Base-by-base conservation (phyloP, 441 rosid genomes). In the Pelargonium fulgidum region DNA sequence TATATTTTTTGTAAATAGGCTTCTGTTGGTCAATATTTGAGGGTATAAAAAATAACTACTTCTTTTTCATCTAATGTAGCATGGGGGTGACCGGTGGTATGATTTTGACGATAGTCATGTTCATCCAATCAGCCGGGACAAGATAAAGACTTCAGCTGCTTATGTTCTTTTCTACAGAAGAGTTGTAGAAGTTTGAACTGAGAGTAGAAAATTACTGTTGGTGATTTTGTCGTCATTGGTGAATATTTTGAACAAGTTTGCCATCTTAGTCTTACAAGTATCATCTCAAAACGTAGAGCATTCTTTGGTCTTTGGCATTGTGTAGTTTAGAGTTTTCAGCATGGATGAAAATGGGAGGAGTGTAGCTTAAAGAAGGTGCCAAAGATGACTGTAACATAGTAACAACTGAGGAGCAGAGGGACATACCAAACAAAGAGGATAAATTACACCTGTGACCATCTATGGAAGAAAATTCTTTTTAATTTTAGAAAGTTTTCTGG, bases 121-220 rank as follows among this genome's bases (percentile, higher is more conserved):
- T 72, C 67, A 68, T 76, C 85, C 86, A 20, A 84, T 92, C 69
- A 66, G 85, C 79, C 84, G 75, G 80, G 96, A 95, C 75, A 95
- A 87, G 82, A 89, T 92, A 75, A 95, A 89, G 83, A 85, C 93
- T 66, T 87, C 96, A 0, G 97, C 99, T 69, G 99, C 98, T 26
- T 95, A 92, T 76, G 97, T 92, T 81, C 89, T 95, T 62, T 95
- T 92, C 84, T 89, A 90, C 84, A 85, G 90, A 89, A 94, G 98
- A 80, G 85, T 89, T 61, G 77, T 78, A 17, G 92, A 83, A 67
- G 79, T 33, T 65, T 82, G 76, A 79, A 44, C 50, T 58, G 39
- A 67, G 48, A 67, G n/a, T 45, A 74, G 73, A 69, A 33, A 10
- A 12, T 50, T 66, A 73, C 9, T 45, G 26, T 68, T 19, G 72